Evolutionary conservation across 768 basidiomycete genomes (phyloP), one percentile per base, ranked within the genome.

Genomic region (Suillus variegatus): DNA sequence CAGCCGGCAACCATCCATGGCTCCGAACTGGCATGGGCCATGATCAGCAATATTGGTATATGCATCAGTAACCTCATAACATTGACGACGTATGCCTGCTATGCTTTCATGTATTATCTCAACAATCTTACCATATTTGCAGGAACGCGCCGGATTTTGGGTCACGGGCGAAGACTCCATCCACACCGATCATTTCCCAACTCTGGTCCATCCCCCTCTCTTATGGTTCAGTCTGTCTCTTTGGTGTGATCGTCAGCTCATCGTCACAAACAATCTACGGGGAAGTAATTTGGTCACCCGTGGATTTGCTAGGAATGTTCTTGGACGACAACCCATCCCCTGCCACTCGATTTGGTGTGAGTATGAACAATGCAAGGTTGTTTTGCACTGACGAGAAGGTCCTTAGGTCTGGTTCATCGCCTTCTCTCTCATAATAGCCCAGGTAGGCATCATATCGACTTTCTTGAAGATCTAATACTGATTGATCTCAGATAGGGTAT

Each of bases 31-130:
- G 85, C 83, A 3, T 93, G 91, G 91, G 81, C 82, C 4, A 89
- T 91, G 85, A 81, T 90, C 25, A 76, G 79, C 22, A 83, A 84
- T 71, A 71, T 88, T 64, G 88, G 88, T 85, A 85, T 83, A 40
- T 90, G 88, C 74, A 88, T 93, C 73, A 86, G 85, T 77, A 91
- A 91, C 77, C 86, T 89, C 86, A 86, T 85, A 46, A 89, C 88
- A 13, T 81, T 90, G 65, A 79, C 88, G 69, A 86, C 85, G 84
- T 86, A 79, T 56, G 82, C 74, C 6, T 43, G 57, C 16, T 10
- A 12, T 61, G 22, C 43, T 52, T 40, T 66, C 28, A 49, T 47
- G 32, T 40, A 49, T 57, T 6, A 10, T 54, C 12, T 65, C 6
- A 13, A 44, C 3, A 51, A 20, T 25, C 63, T 47, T 64, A 32